These are phyloP conservation scores for Candida tropicalis DNA, from an alignment of 1,139 yeast genomes.

Conservation along the genomic window DNA sequence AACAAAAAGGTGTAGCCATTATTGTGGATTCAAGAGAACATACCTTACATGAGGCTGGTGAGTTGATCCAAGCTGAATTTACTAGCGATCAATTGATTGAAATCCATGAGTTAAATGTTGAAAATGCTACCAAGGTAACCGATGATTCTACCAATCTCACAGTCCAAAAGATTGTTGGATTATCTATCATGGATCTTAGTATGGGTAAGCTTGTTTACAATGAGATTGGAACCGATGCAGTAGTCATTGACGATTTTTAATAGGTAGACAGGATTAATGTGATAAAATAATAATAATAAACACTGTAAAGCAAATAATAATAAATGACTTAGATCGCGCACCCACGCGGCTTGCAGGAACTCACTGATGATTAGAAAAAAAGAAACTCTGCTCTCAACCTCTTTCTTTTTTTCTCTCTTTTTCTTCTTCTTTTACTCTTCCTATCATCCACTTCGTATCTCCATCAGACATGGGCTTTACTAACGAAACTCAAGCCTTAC, in stretches of 20 bases:
- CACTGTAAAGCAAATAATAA: no score
- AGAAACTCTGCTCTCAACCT: neutral
- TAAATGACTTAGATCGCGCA: no score
- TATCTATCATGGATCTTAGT: slow-evolving; percentile 62
- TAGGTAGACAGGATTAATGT: neutral
- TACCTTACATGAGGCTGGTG: slow-evolving; percentile 65
- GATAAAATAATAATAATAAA: neutral
- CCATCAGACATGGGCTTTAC: slow-evolving; percentile 7
- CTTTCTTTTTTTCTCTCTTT: slow-evolving; percentile 2
- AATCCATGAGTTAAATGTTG: slow-evolving; percentile 38
- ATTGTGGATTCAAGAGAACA: slow-evolving; percentile 65
- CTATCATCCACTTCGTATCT: neutral
- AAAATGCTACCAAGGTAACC: slow-evolving; percentile 11
- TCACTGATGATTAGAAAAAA: neutral
- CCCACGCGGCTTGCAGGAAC: neutral
- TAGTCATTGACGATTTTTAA: slow-evolving; percentile 17
- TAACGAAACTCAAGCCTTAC: slow-evolving; percentile 14
- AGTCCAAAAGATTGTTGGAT: slow-evolving; percentile 58
- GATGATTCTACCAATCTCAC: slow-evolving; percentile 29
- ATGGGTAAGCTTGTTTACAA: slow-evolving; percentile 37
- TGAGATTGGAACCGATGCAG: slow-evolving; percentile 16
- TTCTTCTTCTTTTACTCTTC: neutral
- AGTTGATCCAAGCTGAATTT: slow-evolving; percentile 51
- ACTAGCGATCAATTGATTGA: slow-evolving; percentile 42
- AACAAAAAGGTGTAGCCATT: slow-evolving; percentile 30